Base-by-base conservation (phyloP, 768 basidiomycete species). In the Macrolepiota dolichaula region DNA sequence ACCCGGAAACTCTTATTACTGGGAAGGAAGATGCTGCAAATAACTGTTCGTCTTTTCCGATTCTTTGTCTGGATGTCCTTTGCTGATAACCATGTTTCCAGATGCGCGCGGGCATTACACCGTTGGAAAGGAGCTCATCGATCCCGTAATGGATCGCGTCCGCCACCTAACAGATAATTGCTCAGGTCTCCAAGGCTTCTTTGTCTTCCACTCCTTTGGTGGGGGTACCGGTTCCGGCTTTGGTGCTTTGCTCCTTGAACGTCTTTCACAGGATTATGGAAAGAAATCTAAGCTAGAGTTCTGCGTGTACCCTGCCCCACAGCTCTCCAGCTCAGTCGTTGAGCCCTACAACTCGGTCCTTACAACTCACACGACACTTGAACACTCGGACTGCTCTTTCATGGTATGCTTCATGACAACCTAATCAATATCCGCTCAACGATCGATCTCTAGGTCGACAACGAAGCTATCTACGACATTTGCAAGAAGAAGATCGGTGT, bases 311-410 rank as follows among this genome's bases (percentile, higher is more conserved):
- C 96, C 96, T 51, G 92, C 95, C 5, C 95, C 95, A 11, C 89
- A 91, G 69, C 83, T 96, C 9, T 44, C 93, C 51, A 97, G 88
- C 79, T 98, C 96, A 38, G 91, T 98, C 63, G 97, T 99, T 49
- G 97, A 99, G 77, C 97, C 97, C 1, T 99, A 99, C 82, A 99
- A 99, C 84, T 91, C 92, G 1, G 91, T 97, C 57, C 82, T 99
- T 63, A 98, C 97, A 51, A 99, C 97, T 52, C 97, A 99, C 77
- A 98, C 96, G 44, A 98, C 97, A 57, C 88, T 98, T 62, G 97
- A 98, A 76, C 96, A 99, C 79, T 97, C 97, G n/a, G 97, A 99
- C 79, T 99, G 97, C 76, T 98, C 97, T 42, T 99, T 99, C 84
- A 98, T 99, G 96, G 97, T 90, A 65, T 25, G 71, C 59, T 51